phyloP scores from a whole-genome alignment of 208 protist species.

The Giardia duodenalis region DNA sequence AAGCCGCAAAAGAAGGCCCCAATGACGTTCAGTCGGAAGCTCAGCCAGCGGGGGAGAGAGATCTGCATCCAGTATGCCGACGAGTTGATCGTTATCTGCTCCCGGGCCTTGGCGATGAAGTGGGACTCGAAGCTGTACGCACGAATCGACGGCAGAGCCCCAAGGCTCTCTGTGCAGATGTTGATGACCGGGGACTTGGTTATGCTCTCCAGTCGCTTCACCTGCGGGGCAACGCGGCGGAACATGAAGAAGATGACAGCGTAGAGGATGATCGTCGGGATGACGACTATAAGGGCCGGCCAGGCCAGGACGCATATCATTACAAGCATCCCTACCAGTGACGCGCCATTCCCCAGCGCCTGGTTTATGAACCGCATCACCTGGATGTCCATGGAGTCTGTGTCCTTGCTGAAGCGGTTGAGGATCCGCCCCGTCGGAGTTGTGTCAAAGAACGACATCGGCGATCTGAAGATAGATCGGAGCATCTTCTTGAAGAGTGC shows the following conservation, averaged over 20 bases:
- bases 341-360: neutral
- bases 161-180: slow-evolving; percentile 65
- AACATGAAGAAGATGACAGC: neutral
- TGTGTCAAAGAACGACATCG: slow-evolving; percentile 36
- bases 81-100: neutral
- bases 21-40: slow-evolving; percentile 28
- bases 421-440: slow-evolving; percentile 36
- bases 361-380: neutral
- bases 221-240: slow-evolving; percentile 48
- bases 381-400: slow-evolving; percentile 20
- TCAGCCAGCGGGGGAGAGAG: slow-evolving; percentile 4
- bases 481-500: neutral
- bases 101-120: neutral
- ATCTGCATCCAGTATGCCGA: neutral
- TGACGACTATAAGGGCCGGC: neutral
- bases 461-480: neutral
- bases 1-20: slow-evolving; percentile 31
- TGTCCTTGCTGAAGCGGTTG: slow-evolving; percentile 36
- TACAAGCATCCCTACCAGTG: neutral
- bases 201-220: slow-evolving; percentile 60
- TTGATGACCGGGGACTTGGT: slow-evolving; percentile 68
- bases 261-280: neutral
- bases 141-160: slow-evolving; percentile 60
- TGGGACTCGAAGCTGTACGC: slow-evolving; percentile 49
- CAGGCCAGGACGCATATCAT: neutral